Percentiles rank a stretch among this genome's conserved stretches.
These are phyloP conservation scores for Trichoderma pleuroti DNA, from an alignment of 2,329 filamentous ascomycete species.

Conservation along the genomic window DNA sequence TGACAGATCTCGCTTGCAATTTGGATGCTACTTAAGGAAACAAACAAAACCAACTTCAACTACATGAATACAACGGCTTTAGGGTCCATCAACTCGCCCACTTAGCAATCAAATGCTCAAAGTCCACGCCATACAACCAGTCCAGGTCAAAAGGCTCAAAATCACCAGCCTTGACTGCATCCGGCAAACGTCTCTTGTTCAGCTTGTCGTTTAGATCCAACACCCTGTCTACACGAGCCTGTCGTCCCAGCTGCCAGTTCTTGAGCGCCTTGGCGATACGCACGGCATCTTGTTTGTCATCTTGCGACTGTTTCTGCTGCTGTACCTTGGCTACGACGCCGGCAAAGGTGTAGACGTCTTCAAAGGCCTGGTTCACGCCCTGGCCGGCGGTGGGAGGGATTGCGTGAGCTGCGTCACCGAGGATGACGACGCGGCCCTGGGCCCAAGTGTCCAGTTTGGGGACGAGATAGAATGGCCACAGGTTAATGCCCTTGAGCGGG, in stretches of 20 bases:
- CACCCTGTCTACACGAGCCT: constrained; percentile 45
- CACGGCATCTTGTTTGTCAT: background rate
- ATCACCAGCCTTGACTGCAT: constrained; percentile 24
- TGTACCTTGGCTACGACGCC: constrained; percentile 34
- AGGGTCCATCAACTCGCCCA: constrained; percentile 17
- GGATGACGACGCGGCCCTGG: constrained; percentile 38
- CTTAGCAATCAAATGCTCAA: constrained; percentile 34
- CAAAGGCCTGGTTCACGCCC: constrained; percentile 46
- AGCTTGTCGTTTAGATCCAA: constrained; percentile 47
- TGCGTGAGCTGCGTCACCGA: constrained; percentile 48
- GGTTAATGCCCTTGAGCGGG: constrained; percentile 34
- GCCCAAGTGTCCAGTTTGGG: constrained; percentile 45
- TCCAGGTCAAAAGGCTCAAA: constrained; percentile 34
- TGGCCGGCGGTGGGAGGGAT: constrained; percentile 47
- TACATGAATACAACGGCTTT: background rate
- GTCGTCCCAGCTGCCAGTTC: constrained; percentile 48
- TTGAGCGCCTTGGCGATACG: constrained; percentile 26
- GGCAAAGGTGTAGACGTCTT: constrained; percentile 47
- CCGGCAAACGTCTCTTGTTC: constrained; percentile 45
- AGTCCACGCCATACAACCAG: constrained; percentile 42
- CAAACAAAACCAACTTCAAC: too few species aligned
- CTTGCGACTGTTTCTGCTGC: constrained; percentile 22
- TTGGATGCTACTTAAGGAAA: background rate
- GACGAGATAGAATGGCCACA: constrained; percentile 50
- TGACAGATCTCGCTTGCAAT: background rate